A percentile compares a stretch with the other conserved stretches of the same genome.
These are phyloP conservation scores for Blakeslea trispora DNA, from an alignment of 371 early-diverging fungal species.

Conservation along the genomic window DNA sequence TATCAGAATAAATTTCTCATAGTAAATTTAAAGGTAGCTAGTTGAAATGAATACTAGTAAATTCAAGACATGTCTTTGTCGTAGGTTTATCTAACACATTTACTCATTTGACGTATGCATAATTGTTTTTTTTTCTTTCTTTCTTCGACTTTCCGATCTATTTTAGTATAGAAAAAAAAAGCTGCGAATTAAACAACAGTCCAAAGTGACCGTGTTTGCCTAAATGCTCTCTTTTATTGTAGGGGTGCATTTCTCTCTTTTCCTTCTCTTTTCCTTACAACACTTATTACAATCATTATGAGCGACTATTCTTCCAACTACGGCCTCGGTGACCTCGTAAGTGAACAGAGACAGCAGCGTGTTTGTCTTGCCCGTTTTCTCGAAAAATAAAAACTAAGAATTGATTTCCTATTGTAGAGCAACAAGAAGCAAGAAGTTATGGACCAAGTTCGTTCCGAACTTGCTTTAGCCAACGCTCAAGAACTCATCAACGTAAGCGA, in stretches of 20 bases:
- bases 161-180: too few relatives aligned
- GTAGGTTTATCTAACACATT: too few relatives aligned
- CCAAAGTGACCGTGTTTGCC: slow-evolving; percentile 1
- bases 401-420: slow-evolving; percentile 30
- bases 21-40: too few relatives aligned
- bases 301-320: slow-evolving; percentile 46
- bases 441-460: slow-evolving; percentile 81
- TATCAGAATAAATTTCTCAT: too few relatives aligned
- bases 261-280: slow-evolving; percentile 5
- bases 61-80: too few relatives aligned
- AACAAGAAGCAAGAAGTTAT: slow-evolving; percentile 82
- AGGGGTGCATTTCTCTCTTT: slow-evolving; percentile 22
- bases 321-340: slow-evolving; percentile 39
- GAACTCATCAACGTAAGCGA: slow-evolving; percentile 80
- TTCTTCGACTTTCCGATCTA: too few relatives aligned
- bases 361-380: neutral
- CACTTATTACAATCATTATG: slow-evolving; percentile 21
- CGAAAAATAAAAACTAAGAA: neutral
- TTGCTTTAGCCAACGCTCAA: slow-evolving; percentile 87
- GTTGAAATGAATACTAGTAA: too few relatives aligned
- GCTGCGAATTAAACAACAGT: too few relatives aligned
- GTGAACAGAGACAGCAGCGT: neutral
- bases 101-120: too few relatives aligned
- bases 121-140: too few relatives aligned
- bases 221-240: slow-evolving; percentile 15